Base-by-base conservation (phyloP, 768 basidiomycete species). In the Artomyces pyxidatus region DNA sequence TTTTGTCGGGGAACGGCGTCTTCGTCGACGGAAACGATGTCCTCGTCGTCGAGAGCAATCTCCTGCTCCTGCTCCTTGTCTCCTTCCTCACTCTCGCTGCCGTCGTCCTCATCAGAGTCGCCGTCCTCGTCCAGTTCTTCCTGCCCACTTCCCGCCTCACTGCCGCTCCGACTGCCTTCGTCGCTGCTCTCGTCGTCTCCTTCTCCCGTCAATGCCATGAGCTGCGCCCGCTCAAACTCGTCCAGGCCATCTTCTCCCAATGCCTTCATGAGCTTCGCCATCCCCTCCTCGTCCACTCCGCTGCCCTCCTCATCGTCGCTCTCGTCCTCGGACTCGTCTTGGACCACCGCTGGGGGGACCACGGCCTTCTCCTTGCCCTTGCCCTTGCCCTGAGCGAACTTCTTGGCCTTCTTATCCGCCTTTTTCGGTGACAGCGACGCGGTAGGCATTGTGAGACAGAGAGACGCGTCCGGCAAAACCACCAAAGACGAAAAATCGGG, bases 1-100 rank as follows among this genome's bases (percentile, higher is more conserved):
- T 92, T 94, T 71, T 85, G 84, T 50, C 71, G 73, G n/a, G 85
- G 88, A 25, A 92, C 75, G 1, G 71, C 77, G 59, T 95, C 93
- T 48, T 88, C 85, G 53, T 92, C 88, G 12, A 90, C 72, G 4
- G 69, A 69, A 11, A 60, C 70, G 16, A 74, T 76, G 16, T 83
- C 81, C 6, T 79, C 68, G 35, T 89, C 85, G 55, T 91, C 89
- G 9, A 91, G 66, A 1, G 77, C 72, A 26, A 88, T 61, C 10
- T 69, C 74, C 12, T 75, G 70, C 5, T 73, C 65, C 7, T 65
- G 64, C 5, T 60, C 54, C 26, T 56, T 56, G 4, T 59, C 63
- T 9, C 62, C 63, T 4, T 66, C 65, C 22, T 61, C 66, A 16
- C 56, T 60, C 21, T 58, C 61, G 16, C 49, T 56, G 2, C 54